phyloP scores from a whole-genome alignment of 768 basidiomycete species.

The Termitomyces sp. region DNA sequence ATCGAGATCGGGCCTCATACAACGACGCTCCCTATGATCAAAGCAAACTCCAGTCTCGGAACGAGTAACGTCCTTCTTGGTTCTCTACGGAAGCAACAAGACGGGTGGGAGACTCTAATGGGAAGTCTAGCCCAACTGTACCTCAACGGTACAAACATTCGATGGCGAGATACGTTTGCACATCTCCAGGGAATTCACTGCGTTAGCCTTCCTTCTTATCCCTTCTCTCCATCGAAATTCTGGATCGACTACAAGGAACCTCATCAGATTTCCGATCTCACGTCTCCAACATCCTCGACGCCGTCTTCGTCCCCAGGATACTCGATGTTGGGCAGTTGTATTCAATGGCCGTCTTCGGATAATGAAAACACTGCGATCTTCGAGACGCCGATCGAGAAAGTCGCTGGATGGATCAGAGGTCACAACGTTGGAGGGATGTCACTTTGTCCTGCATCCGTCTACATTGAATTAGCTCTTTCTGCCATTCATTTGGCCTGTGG shows the following conservation, averaged over 20 bases:
- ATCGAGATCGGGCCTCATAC: slow-evolving; percentile 69
- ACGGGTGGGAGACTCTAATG: slow-evolving; percentile 43
- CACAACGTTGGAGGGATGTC: slow-evolving; percentile 55
- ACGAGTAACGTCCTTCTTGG: slow-evolving; percentile 36
- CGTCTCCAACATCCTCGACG: background rate
- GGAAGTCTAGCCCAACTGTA: slow-evolving; percentile 48
- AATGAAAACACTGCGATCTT: slow-evolving; percentile 42
- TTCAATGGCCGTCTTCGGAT: slow-evolving; percentile 34
- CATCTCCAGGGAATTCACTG: slow-evolving; percentile 39
- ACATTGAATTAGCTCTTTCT: slow-evolving; percentile 52
- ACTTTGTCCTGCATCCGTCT: slow-evolving; percentile 66
- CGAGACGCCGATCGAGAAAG: slow-evolving; percentile 44
- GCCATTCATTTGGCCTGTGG: slow-evolving; percentile 35
- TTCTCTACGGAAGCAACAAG: slow-evolving; percentile 44
- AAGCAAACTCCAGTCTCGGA: slow-evolving; percentile 31
- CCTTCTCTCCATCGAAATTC: slow-evolving; percentile 52
- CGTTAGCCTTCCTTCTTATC: slow-evolving; percentile 60
- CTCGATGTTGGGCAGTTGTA: slow-evolving; percentile 37
- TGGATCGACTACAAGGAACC: slow-evolving; percentile 50
- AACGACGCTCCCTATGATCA: slow-evolving; percentile 54
- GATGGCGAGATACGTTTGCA: slow-evolving; percentile 54
- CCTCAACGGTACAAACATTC: slow-evolving; percentile 31
- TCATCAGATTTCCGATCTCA: background rate
- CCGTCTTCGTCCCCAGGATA: slow-evolving; percentile 19
- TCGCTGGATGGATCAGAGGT: slow-evolving; percentile 47